These are phyloP conservation scores for Cutaneotrichosporon cyanovorans DNA, from an alignment of 1,284 basidiomycete genomes.

Conservation along the genomic window DNA sequence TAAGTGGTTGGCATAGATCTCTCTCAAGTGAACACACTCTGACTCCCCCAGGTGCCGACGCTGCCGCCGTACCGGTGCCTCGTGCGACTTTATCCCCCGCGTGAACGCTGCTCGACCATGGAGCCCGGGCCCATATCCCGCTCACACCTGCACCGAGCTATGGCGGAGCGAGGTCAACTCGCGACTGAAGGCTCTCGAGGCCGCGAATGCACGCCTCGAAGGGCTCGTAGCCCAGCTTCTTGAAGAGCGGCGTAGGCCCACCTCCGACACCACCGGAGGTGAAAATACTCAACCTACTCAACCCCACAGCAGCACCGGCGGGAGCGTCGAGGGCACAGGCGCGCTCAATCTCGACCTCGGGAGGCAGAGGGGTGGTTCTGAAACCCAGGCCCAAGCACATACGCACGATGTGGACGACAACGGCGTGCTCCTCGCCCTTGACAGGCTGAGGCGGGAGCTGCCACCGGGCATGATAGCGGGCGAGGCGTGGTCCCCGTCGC, in stretches of 20 bases:
- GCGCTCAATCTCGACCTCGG: constrained; percentile 8
- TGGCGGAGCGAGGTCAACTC: constrained; percentile 18
- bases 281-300: neutral
- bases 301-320: neutral
- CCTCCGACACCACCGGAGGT: neutral
- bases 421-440: constrained; percentile 11
- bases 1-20: neutral
- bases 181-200: constrained; percentile 16
- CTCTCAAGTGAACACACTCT: too few species aligned
- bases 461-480: constrained; percentile 5
- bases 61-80: constrained; percentile 15
- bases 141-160: constrained; percentile 20
- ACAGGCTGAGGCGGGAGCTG: constrained; percentile 14
- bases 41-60: constrained; percentile 14
- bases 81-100: constrained; percentile 19
- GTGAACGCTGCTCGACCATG: constrained; percentile 17
- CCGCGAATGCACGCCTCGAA: constrained; percentile 10
- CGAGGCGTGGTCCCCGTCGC: constrained; percentile 10
- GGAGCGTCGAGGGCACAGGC: neutral
- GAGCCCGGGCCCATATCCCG: constrained; percentile 14
- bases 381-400: neutral
- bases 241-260: too few species aligned
- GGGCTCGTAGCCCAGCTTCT: constrained; percentile 6
- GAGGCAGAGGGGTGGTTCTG: too few species aligned
- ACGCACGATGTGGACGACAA: constrained; percentile 2